These are phyloP conservation scores for Vachellia pachyceras DNA, from an alignment of 306 rosid genomes.

Conservation along the genomic window DNA sequence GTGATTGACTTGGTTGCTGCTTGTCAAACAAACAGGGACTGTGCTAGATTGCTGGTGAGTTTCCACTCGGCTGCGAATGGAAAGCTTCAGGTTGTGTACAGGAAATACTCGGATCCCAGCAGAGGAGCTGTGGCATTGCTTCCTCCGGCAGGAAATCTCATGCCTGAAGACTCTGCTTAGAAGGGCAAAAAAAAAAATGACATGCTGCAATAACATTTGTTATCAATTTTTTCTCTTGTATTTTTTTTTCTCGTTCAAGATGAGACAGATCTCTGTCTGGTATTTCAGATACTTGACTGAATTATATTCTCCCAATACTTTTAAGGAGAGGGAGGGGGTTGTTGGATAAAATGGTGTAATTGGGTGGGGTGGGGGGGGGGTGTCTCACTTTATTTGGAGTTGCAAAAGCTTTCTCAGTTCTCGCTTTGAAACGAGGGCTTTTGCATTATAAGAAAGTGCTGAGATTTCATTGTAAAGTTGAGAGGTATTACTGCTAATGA, in stretches of 20 bases:
- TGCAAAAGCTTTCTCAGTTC: conserved; percentile 5
- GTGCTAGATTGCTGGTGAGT: conserved; percentile 52
- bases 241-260: neutral
- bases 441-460: neutral
- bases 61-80: conserved; percentile 49
- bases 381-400: no score
- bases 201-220: conserved; percentile 19
- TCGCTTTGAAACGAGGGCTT: neutral
- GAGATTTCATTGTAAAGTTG: no score
- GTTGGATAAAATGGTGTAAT: no score
- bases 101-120: conserved; percentile 47
- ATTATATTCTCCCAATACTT: neutral
- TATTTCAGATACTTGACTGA: neutral
- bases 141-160: conserved; percentile 48
- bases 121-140: conserved; percentile 58
- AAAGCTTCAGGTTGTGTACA: conserved; percentile 56
- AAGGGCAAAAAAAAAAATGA: no score
- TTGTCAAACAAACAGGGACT: conserved; percentile 43
- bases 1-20: neutral
- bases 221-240: neutral
- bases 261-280: neutral
- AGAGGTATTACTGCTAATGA: no score
- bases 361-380: no score
- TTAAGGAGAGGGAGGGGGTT: neutral
- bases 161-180: conserved; percentile 25